Evolutionary conservation across 169 alveolate species (phyloP), one percentile per base, ranked within the genome.

Genomic region (Sarcocystis neurona): DNA sequence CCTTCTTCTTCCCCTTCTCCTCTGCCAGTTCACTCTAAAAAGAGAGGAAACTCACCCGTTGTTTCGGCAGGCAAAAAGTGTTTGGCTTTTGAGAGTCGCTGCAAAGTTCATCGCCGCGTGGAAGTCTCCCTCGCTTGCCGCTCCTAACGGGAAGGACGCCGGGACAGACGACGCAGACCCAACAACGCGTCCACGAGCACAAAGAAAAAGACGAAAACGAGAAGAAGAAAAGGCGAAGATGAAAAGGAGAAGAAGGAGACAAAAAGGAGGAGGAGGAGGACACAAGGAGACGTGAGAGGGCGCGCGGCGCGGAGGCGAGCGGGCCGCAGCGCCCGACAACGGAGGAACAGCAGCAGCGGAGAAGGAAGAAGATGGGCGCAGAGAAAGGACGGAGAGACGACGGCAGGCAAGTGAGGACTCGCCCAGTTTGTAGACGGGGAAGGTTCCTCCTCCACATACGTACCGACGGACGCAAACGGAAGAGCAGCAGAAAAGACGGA

Each of bases 71-170:
- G 97, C 95, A 92, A 98, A 97, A 84, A 98, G 93, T 8, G 99
- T 97, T 92, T 98, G 96, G 37, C 97, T 84, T 91, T 95, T 93
- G 43, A 97, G 92, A 48, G 98, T 97, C 18, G 99, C 96, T 15
- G 99, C 99, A 91, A 98, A 97, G 95, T 98, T 98, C 91, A 97
- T 75, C 72, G 99, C 99, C 27, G 99, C 97, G 89, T 97, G 99
- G 92, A 96, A 97, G 93, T 98, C 99, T 43, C 99, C 99, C 93
- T 98, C 99, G 48, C 98, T 96, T 4, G 99, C 98, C 27, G 99
- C 99, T 18, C 99, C 92, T 88, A 63, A 0, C 15, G 8, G 39
- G 78, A 30, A 68, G 4, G 41, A 4, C n/a, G 78, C 46, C 47
- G 46, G 20, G 34, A 68, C 41, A 37, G 78, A 68, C 47, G 46